Conservation (phyloP, 225 moss, liverwort and hornwort genomes). For the Climacium dendroides region DNA sequence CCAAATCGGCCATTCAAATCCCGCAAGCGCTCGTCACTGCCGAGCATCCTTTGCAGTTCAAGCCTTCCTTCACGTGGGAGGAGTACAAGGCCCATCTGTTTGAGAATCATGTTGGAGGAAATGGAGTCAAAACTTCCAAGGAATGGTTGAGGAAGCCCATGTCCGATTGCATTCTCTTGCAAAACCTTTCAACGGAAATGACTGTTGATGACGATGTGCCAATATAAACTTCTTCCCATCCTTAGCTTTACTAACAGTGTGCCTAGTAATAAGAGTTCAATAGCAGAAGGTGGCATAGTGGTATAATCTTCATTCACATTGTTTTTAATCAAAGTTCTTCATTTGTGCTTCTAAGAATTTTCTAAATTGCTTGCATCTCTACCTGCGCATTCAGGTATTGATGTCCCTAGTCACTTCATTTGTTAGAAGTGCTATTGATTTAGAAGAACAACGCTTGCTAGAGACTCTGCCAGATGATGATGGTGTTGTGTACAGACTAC, state of each 20-base stretch:
- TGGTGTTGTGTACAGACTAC: too few relatives aligned
- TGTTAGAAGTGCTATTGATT: too few relatives aligned
- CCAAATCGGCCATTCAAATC: neutral
- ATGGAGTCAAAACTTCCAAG: constrained; percentile 27
- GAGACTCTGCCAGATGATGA: neutral
- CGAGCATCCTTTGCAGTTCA: constrained; percentile 3
- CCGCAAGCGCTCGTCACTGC: constrained; percentile 1
- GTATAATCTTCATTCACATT: neutral
- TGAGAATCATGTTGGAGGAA: neutral
- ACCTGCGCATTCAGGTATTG: too few relatives aligned
- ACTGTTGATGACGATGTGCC: neutral
- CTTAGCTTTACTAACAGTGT: neutral
- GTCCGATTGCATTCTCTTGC: neutral
- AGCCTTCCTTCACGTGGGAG: too few relatives aligned
- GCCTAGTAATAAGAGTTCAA: neutral
- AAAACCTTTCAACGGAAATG: too few relatives aligned
- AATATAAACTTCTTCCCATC: neutral
- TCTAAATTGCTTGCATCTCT: neutral
- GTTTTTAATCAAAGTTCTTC: neutral
- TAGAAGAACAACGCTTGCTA: neutral
- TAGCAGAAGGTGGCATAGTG: neutral
- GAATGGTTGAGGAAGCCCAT: constrained; percentile 3
- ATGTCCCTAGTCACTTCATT: too few relatives aligned
- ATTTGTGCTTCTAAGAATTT: neutral
- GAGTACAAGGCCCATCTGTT: constrained; percentile 26